Conservation (phyloP, 2,329 filamentous ascomycete genomes). For the Xylariaceae sp. region DNA sequence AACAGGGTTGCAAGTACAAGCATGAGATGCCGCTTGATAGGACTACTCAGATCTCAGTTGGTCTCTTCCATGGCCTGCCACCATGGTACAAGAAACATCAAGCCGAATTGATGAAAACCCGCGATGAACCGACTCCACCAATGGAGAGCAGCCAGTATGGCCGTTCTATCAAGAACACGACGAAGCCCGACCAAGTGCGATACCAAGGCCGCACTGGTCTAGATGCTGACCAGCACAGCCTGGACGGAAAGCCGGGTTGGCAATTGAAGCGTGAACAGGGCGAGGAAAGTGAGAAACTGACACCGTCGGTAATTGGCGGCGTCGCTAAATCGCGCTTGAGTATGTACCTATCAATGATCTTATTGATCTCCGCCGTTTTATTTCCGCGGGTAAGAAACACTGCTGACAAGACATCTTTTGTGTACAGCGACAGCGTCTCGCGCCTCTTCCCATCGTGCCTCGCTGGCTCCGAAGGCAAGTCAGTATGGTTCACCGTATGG, state of each 20-base stretch:
- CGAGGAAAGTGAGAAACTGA: no score
- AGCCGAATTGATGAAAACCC: slow-evolving; percentile 38
- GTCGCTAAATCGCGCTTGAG: slow-evolving; percentile 1
- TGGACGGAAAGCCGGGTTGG: slow-evolving; percentile 3
- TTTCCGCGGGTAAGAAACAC: no score
- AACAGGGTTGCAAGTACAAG: slow-evolving; percentile 83
- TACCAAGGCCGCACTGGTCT: background rate
- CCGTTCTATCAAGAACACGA: background rate
- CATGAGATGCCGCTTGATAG: slow-evolving; percentile 79
- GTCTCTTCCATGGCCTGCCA: slow-evolving; percentile 62
- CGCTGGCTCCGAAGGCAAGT: background rate
- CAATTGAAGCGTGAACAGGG: background rate
- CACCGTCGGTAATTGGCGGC: slow-evolving; percentile 5
- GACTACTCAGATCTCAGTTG: slow-evolving; percentile 61
- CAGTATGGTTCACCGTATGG: slow-evolving; percentile 30
- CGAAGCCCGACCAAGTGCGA: slow-evolving; percentile 1
- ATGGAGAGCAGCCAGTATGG: background rate
- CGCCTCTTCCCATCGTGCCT: background rate
- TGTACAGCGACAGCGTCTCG: no score
- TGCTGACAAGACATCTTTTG: no score
- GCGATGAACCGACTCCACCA: slow-evolving; percentile 19
- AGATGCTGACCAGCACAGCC: no score
- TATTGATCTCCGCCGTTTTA: no score
- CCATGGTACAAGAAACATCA: slow-evolving; percentile 55
- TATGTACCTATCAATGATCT: no score